Evolutionary conservation across 139 green algal genomes (phyloP).

Genomic region (Coelastrella sp.): DNA sequence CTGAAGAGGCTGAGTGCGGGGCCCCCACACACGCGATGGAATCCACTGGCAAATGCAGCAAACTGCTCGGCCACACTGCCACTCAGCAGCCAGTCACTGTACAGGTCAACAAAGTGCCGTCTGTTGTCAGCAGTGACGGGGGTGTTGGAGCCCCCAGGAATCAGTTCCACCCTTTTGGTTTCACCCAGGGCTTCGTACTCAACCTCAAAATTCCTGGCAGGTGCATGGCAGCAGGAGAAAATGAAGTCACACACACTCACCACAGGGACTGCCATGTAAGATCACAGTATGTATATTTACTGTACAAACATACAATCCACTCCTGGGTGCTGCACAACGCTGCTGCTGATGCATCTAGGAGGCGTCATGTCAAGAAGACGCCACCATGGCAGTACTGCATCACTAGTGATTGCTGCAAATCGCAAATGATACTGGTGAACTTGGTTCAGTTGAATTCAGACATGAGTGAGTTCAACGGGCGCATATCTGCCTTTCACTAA

Average conservation of each 20-base stretch:
- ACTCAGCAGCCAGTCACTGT: conserved; percentile 72
- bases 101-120: conserved; percentile 79
- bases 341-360: no score
- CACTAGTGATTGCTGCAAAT: no score
- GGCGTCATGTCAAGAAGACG: no score
- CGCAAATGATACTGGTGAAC: no score
- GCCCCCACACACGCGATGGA: conserved; percentile 62
- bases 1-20: conserved; percentile 48
- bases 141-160: conserved; percentile 65
- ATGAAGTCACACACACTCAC: neutral
- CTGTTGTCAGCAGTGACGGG: conserved; percentile 85
- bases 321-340: no score
- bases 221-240: neutral
- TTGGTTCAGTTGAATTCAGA: no score
- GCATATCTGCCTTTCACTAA: no score
- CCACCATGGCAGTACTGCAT: no score
- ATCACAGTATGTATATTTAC: neutral
- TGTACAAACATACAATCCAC: neutral
- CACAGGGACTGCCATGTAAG: neutral
- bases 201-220: conserved; percentile 61
- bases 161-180: conserved; percentile 60
- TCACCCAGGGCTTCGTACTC: conserved; percentile 76
- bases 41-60: conserved; percentile 74
- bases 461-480: no score
- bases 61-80: conserved; percentile 78